A percentile compares a stretch with the other conserved stretches of the same genome.
Conservation (phyloP, 2,329 filamentous ascomycete genomes). For the Calonectria naviculata region DNA sequence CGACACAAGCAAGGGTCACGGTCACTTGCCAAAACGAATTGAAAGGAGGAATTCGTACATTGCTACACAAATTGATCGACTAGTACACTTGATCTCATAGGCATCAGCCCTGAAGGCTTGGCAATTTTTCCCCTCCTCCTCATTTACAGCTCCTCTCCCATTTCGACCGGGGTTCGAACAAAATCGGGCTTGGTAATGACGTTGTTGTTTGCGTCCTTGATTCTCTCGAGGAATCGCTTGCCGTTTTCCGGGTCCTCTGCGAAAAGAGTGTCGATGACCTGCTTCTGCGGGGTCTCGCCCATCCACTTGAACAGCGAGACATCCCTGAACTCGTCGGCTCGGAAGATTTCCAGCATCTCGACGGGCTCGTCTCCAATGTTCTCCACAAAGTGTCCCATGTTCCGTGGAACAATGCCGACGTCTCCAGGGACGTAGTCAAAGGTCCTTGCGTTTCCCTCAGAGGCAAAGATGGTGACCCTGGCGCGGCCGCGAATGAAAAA, state of each 20-base stretch:
- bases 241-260: slow-evolving; percentile 69
- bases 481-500: slow-evolving; percentile 81
- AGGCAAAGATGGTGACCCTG: slow-evolving; percentile 79
- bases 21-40: not conserved
- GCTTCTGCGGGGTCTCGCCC: slow-evolving; percentile 74
- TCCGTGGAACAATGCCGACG: slow-evolving; percentile 80
- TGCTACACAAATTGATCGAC: not conserved
- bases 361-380: slow-evolving; percentile 82
- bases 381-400: slow-evolving; percentile 86
- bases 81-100: not conserved
- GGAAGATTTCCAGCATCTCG: slow-evolving; percentile 81
- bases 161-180: not conserved
- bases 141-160: not conserved
- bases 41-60: not conserved
- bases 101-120: not conserved
- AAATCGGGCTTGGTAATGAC: slow-evolving; percentile 55
- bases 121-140: not conserved
- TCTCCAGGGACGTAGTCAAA: slow-evolving; percentile 83
- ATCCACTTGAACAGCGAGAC: slow-evolving; percentile 82
- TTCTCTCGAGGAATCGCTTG: slow-evolving; percentile 69
- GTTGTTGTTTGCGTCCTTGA: slow-evolving; percentile 72
- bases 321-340: slow-evolving; percentile 76
- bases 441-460: slow-evolving; percentile 75
- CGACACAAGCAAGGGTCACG: not conserved
- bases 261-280: slow-evolving; percentile 76